A percentile compares a stretch with the other conserved stretches of the same genome.
phyloP scores from a whole-genome alignment of 1,139 yeast species.

The Suhomyces maxii region DNA sequence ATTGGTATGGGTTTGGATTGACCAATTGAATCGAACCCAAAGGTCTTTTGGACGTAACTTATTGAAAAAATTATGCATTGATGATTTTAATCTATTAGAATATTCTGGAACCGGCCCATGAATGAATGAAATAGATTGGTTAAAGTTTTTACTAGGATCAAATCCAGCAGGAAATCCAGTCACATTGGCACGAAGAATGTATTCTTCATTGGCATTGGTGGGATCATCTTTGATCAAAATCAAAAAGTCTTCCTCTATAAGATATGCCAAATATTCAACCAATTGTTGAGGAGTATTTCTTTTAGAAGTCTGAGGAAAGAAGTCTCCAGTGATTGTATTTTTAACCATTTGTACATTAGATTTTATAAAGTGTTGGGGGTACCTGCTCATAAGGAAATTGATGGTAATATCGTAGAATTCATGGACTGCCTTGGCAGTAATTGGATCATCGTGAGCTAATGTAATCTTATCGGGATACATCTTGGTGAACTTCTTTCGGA shows the following conservation, averaged over 20 bases:
- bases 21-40: conserved; percentile 46
- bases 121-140: conserved; percentile 39
- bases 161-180: conserved; percentile 48
- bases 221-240: conserved; percentile 40
- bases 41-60: conserved; percentile 36
- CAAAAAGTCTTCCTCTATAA: conserved; percentile 43
- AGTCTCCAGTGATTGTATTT: conserved; percentile 31
- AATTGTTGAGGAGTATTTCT: conserved; percentile 21
- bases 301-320: conserved; percentile 24
- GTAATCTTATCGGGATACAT: conserved; percentile 24
- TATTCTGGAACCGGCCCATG: conserved; percentile 48
- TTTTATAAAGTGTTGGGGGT: conserved; percentile 33
- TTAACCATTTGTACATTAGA: conserved; percentile 16
- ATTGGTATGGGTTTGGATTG: conserved; percentile 37
- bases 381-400: conserved; percentile 29
- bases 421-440: conserved; percentile 26
- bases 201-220: conserved; percentile 32
- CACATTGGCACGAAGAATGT: conserved; percentile 33
- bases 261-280: conserved; percentile 25
- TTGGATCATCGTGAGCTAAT: conserved; percentile 20
- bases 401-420: conserved; percentile 35
- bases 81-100: conserved; percentile 27
- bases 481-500: conserved; percentile 22
- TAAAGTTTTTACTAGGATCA: conserved; percentile 36
- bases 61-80: conserved; percentile 43